Base-by-base conservation (phyloP, 805 yeast genomes). In the Kazachstania taianensis region DNA sequence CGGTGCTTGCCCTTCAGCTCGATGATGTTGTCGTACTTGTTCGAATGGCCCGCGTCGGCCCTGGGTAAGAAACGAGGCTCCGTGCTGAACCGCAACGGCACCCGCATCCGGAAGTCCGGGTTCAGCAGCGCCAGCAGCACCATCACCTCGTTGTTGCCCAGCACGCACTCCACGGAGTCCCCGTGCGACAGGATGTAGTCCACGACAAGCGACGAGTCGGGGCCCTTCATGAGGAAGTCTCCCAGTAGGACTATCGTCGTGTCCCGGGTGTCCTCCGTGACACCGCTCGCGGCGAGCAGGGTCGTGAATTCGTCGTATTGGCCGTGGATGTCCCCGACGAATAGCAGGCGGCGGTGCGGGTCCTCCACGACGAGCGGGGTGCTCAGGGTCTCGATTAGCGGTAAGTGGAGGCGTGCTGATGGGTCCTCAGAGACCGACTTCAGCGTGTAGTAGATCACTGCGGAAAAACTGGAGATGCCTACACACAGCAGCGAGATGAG, bases 241-340 rank as follows among this genome's bases (percentile, higher is more conserved):
- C 97, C 97, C 15, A 86, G 57, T 16, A 86, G 61, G 1, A 87
- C 59, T 10, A 86, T 64, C 30, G 49, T 46, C 7, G 55, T 47
- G 15, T 62, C 48, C 12, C 15, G 12, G 10, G 14, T 16, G 9
- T 56, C 53, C 8, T 9, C 25, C 8, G 8, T n/a, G 8, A 22
- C 12, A 4, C 25, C 25, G 12, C 25, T n/a, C 7, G 35, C 32
- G 22, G 63, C 48, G 37, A 87, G 59, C 28, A 89, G 62, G 33
- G 65, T 58, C 38, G 54, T 53, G 37, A 86, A 61, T 48, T 73
- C 74, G 6, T 65, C 59, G 47, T 66, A 73, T 46, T 78, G 76
- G 2, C 96, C 96, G 59, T 87, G 97, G 16, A 87, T 73, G 55
- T 87, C 97, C 4, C 97, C 96, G 18, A 87, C 66, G 32, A 85